phyloP scores from a whole-genome alignment of 1,139 yeast species.

The Diutina ranongensis region DNA sequence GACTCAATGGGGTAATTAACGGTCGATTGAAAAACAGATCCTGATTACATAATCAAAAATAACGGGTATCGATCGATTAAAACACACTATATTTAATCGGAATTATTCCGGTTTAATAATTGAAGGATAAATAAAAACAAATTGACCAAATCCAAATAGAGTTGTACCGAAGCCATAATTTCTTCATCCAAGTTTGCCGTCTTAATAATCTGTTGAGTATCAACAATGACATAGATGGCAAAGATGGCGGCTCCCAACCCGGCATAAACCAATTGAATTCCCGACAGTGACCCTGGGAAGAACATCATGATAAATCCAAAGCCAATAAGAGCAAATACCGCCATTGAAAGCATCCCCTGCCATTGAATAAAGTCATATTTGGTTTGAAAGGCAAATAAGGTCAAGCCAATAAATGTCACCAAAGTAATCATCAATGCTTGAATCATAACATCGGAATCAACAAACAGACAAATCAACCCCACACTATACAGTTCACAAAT shows the following conservation, averaged over 20 bases:
- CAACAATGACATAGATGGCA: slow-evolving; percentile 62
- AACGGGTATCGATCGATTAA: background rate
- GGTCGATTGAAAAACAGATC: background rate
- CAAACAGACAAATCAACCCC: slow-evolving; percentile 55
- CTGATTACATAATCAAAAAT: background rate
- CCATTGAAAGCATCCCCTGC: slow-evolving; percentile 52
- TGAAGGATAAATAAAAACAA: slow-evolving; percentile 69
- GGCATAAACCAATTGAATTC: slow-evolving; percentile 53
- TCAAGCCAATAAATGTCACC: slow-evolving; percentile 62
- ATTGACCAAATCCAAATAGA: slow-evolving; percentile 75
- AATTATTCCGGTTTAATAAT: slow-evolving; percentile 38
- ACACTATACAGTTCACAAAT: slow-evolving; percentile 62
- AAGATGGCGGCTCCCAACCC: slow-evolving; percentile 67
- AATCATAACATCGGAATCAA: slow-evolving; percentile 53
- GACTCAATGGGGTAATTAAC: background rate
- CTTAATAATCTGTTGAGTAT: slow-evolving; percentile 74
- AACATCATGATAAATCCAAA: slow-evolving; percentile 62
- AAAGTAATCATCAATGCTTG: slow-evolving; percentile 65
- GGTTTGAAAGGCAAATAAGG: slow-evolving; percentile 72
- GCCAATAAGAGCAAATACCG: slow-evolving; percentile 60
- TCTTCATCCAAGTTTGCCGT: slow-evolving; percentile 81
- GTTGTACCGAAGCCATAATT: slow-evolving; percentile 62
- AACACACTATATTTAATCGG: slow-evolving; percentile 23
- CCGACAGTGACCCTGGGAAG: slow-evolving; percentile 43
- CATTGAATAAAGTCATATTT: slow-evolving; percentile 69